These are phyloP conservation scores for Thermochaetoides dissita DNA, from an alignment of 2,329 filamentous ascomycete species.

Conservation along the genomic window DNA sequence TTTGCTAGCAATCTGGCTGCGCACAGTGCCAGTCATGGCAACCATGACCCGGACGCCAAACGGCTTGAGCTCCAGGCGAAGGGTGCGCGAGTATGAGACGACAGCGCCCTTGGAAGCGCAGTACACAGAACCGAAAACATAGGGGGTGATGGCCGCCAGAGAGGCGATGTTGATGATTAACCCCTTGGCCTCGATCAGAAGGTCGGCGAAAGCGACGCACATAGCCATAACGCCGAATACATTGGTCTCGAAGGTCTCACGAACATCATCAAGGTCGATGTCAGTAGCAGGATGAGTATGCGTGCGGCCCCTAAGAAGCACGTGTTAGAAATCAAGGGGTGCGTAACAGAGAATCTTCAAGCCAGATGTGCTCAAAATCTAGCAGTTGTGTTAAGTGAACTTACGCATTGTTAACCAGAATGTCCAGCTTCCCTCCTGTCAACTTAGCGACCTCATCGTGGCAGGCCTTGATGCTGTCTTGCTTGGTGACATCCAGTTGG, in stretches of 20 bases:
- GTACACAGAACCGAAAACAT: conserved; percentile 40
- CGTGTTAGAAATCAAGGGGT: not conserved
- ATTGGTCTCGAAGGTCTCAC: conserved; percentile 41
- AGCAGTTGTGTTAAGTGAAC: conserved; percentile 7
- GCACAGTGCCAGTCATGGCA: conserved; percentile 39
- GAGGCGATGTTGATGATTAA: conserved; percentile 43
- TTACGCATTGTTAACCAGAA: conserved; percentile 47
- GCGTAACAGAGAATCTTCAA: not conserved
- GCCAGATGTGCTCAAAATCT: not conserved
- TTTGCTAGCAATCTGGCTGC: conserved; percentile 33
- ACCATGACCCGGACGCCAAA: conserved; percentile 44
- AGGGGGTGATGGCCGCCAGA: conserved; percentile 34
- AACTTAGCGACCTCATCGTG: conserved; percentile 31
- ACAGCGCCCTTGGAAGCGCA: conserved; percentile 43
- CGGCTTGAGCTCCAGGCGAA: conserved; percentile 39
- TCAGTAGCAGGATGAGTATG: conserved; percentile 39
- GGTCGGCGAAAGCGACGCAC: conserved; percentile 34
- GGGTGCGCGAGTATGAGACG: conserved; percentile 36
- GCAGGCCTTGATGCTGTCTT: conserved; percentile 35
- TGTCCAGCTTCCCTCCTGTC: conserved; percentile 39
- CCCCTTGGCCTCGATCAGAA: conserved; percentile 35
- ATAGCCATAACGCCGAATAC: conserved; percentile 45
- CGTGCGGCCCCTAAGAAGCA: conserved; percentile 29
- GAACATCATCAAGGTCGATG: conserved; percentile 37
- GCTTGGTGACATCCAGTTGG: conserved; percentile 38